Evolutionary conservation across 2,329 filamentous ascomycete species (phyloP), one percentile per base, ranked within the genome.

Genomic region (Fusarium temperatum): DNA sequence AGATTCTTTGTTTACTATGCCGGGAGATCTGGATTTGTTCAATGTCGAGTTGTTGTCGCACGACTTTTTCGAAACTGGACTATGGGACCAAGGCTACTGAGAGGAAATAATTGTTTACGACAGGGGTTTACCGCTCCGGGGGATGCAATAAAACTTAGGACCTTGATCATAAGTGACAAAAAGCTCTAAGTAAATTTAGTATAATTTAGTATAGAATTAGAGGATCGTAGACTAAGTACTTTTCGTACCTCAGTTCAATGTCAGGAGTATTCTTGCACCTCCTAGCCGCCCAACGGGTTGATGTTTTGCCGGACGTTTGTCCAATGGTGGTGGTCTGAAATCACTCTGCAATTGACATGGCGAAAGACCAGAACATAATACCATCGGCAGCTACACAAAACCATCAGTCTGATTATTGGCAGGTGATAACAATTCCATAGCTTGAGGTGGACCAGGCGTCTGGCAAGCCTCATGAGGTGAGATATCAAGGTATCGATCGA

Each of bases 401-500:
- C 32, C 6, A 32, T 14, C 6, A 14, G 32, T 32, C 32, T 32
- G 13, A 32, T 32, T 32, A 32, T 32, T 32, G 32, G 13, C 6
- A 32, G 3, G 32, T 14, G 3, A 32, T 0, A 14, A 14, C 32
- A 8, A 14, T 14, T 32, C 6, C 32, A 32, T 32, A 3, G 13
- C 6, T 32, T 14, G 13, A 14, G 32, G 32, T 32, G 13, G 32
- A 32, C 32, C 3, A 14, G 32, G 0, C 32, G 0, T 32, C 32
- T 32, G 32, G 32, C 6, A 14, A 32, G 32, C 2, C 6, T 32
- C 13, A 7, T 3, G 0, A 32, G 5, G 13, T 32, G 0, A 32
- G n/a, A 11, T 4, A 17, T 42, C 1, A 11, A 24, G 11, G n/a
- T 26, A 0, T 5, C 8, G n/a, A 26, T 44, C 4, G 5, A 44